Evolutionary conservation across 805 yeast genomes (phyloP).

Genomic region (Hanseniaspora taiwanica): DNA sequence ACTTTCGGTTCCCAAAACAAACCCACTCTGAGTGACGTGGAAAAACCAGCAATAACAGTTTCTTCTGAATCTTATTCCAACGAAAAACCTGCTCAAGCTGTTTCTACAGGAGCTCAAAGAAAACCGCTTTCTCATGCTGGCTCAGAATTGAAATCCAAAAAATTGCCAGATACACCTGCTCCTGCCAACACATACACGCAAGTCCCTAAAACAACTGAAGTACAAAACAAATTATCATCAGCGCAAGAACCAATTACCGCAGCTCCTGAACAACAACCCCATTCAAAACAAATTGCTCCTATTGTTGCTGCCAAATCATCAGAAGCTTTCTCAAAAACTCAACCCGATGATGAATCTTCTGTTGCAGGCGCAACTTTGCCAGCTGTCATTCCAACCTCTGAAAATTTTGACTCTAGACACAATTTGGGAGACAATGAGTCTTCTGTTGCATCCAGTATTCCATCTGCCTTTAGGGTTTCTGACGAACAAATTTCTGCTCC

Average conservation of each 20-base stretch:
- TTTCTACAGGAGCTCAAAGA: background rate
- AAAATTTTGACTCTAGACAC: constrained; percentile 14
- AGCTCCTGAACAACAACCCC: background rate
- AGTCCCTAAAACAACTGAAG: background rate
- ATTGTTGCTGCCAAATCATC: background rate
- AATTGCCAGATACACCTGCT: background rate
- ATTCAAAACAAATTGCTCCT: background rate
- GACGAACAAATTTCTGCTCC: background rate
- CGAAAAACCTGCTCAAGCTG: constrained; percentile 1
- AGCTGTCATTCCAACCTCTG: constrained; percentile 21
- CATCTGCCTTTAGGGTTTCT: background rate
- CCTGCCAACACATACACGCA: background rate
- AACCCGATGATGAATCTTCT: constrained; percentile 4
- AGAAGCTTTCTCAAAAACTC: background rate
- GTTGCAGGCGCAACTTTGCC: constrained; percentile 25
- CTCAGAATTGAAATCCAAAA: no score
- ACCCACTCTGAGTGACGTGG: no score
- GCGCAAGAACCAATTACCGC: background rate
- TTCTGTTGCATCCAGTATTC: background rate
- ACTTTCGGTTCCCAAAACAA: no score
- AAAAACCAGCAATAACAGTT: no score
- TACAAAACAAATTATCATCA: background rate
- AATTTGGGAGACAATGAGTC: background rate
- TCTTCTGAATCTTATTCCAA: no score
- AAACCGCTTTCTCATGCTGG: no score